Evolutionary conservation across 768 basidiomycete species (phyloP).

Genomic region (Macrolepiota albuminosa): DNA sequence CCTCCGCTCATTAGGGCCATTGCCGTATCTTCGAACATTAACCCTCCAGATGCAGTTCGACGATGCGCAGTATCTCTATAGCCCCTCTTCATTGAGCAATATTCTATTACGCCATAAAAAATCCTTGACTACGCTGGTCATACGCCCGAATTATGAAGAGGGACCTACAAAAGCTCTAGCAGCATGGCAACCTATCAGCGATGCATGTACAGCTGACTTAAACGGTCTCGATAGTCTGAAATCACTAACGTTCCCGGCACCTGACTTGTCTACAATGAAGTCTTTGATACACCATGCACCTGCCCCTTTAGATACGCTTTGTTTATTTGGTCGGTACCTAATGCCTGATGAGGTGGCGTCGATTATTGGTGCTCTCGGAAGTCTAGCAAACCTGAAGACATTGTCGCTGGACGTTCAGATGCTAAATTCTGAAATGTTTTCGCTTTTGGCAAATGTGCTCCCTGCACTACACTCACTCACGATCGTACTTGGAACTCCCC

Average conservation of each 20-base stretch:
- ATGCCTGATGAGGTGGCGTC: slow-evolving; percentile 18
- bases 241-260: slow-evolving; percentile 21
- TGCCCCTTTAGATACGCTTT: slow-evolving; percentile 21
- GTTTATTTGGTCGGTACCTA: slow-evolving; percentile 20
- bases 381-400: slow-evolving; percentile 15
- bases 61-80: slow-evolving; percentile 19
- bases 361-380: slow-evolving; percentile 19
- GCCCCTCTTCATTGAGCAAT: slow-evolving; percentile 17
- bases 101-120: slow-evolving; percentile 18
- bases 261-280: slow-evolving; percentile 15
- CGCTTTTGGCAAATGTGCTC: slow-evolving; percentile 17
- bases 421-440: slow-evolving; percentile 15
- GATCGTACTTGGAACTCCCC: slow-evolving; percentile 12
- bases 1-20: slow-evolving; percentile 22
- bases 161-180: background rate
- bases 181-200: slow-evolving; percentile 6
- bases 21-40: slow-evolving; percentile 22
- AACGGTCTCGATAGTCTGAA: slow-evolving; percentile 13
- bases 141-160: slow-evolving; percentile 12
- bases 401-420: slow-evolving; percentile 20
- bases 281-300: slow-evolving; percentile 20
- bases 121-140: slow-evolving; percentile 18
- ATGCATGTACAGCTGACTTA: slow-evolving; percentile 1
- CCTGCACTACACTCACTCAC: slow-evolving; percentile 20
- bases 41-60: slow-evolving; percentile 18